phyloP scores from a whole-genome alignment of 2,329 filamentous ascomycete species.

The Colletotrichum melonis region DNA sequence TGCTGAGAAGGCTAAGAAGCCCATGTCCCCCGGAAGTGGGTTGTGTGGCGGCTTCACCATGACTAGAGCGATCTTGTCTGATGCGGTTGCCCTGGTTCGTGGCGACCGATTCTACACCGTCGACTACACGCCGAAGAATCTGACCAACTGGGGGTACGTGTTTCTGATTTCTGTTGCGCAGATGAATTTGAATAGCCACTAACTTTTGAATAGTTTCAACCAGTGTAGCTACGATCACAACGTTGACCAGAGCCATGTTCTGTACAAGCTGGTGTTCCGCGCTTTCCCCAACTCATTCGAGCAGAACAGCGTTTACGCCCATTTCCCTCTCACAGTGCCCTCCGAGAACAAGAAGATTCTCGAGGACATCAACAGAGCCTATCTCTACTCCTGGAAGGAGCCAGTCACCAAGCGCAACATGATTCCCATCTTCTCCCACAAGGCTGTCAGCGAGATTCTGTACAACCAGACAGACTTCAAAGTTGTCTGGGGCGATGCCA shows the following conservation, averaged over 20 bases:
- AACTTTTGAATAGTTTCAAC: slow-evolving; percentile 40
- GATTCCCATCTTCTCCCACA: slow-evolving; percentile 64
- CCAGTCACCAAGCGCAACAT: slow-evolving; percentile 58
- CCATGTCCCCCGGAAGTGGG: slow-evolving; percentile 58
- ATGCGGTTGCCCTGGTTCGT: slow-evolving; percentile 71
- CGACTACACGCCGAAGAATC: slow-evolving; percentile 68
- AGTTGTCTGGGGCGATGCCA: slow-evolving; percentile 66
- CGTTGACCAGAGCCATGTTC: slow-evolving; percentile 72
- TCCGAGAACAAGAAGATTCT: slow-evolving; percentile 69
- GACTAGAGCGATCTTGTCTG: slow-evolving; percentile 68
- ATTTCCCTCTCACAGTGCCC: slow-evolving; percentile 59
- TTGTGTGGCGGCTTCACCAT: slow-evolving; percentile 58
- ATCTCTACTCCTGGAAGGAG: slow-evolving; percentile 69
- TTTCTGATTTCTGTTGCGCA: no score
- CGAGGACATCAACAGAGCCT: slow-evolving; percentile 63
- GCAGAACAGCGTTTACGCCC: slow-evolving; percentile 72
- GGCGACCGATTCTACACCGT: slow-evolving; percentile 73
- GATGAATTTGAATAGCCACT: background rate
- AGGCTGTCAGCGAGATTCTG: slow-evolving; percentile 63
- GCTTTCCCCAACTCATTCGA: slow-evolving; percentile 74
- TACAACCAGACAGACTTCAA: slow-evolving; percentile 66
- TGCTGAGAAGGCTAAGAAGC: slow-evolving; percentile 56
- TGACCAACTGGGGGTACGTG: slow-evolving; percentile 75
- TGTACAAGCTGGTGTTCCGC: slow-evolving; percentile 73
- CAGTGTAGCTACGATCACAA: slow-evolving; percentile 66